A percentile compares a stretch with the other conserved stretches of the same genome.
Conservation (phyloP, 2,329 filamentous ascomycete species). For the Corynespora cassiicola region DNA sequence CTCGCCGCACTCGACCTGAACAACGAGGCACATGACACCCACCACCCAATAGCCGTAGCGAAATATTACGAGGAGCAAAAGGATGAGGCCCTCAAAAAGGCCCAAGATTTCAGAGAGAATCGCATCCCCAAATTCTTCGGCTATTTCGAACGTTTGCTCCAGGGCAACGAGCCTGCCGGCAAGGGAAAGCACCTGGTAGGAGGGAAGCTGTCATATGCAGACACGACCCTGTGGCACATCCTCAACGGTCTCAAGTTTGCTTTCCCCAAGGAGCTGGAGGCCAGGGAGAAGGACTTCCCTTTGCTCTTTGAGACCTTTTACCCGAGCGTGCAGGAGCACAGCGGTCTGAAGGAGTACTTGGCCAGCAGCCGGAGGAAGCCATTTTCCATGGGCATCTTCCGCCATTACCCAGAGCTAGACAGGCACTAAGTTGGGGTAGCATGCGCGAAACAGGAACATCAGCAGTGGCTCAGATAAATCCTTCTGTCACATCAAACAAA, state of each 20-base stretch:
- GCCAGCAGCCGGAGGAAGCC: slow-evolving; percentile 66
- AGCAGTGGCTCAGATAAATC: background rate
- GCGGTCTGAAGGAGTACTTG: slow-evolving; percentile 72
- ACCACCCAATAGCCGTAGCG: slow-evolving; percentile 70
- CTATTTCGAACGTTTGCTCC: slow-evolving; percentile 73
- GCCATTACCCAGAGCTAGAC: slow-evolving; percentile 77
- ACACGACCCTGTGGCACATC: slow-evolving; percentile 76
- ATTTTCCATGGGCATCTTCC: slow-evolving; percentile 72
- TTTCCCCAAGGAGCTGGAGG: slow-evolving; percentile 71
- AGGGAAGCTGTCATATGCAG: slow-evolving; percentile 71
- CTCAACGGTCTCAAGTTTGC: slow-evolving; percentile 64
- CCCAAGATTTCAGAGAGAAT: slow-evolving; percentile 63
- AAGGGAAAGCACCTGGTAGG: slow-evolving; percentile 71
- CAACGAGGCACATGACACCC: slow-evolving; percentile 76
- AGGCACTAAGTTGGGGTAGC: slow-evolving; percentile 40
- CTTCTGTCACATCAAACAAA: slow-evolving; percentile 31
- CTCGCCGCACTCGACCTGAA: slow-evolving; percentile 76
- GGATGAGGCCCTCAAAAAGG: slow-evolving; percentile 65
- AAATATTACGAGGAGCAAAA: slow-evolving; percentile 80
- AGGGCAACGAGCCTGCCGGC: slow-evolving; percentile 62
- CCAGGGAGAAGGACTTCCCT: slow-evolving; percentile 63
- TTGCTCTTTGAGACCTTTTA: slow-evolving; percentile 68
- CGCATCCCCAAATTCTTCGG: slow-evolving; percentile 75
- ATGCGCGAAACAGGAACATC: background rate
- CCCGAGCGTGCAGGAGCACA: slow-evolving; percentile 66